Evolutionary conservation across 139 green algal genomes (phyloP).

Genomic region (Parachlorella kessleri): DNA sequence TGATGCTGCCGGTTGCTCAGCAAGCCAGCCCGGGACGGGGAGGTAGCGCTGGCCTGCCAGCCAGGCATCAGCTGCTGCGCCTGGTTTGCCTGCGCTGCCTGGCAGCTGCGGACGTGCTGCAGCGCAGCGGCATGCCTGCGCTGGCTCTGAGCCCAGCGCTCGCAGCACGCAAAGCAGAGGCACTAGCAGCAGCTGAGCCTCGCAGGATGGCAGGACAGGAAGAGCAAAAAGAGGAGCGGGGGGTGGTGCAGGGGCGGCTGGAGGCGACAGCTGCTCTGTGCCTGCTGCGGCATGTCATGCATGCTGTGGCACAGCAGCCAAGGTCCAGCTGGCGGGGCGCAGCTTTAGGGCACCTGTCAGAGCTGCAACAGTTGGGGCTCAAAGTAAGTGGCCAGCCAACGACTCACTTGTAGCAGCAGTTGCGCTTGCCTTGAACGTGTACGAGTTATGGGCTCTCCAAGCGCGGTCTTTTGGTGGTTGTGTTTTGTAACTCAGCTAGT

Average conservation of each 20-base stretch:
- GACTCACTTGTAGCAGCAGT: too few species aligned
- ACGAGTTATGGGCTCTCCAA: too few species aligned
- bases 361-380: not conserved
- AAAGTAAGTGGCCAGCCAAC: not conserved
- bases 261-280: not conserved
- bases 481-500: too few species aligned
- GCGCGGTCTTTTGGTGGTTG: too few species aligned
- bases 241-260: not conserved
- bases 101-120: not conserved
- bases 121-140: slow-evolving; percentile 4
- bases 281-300: not conserved
- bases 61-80: not conserved
- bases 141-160: slow-evolving; percentile 7
- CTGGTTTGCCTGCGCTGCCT: slow-evolving; percentile 13
- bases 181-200: too few species aligned
- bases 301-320: not conserved
- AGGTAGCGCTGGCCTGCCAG: slow-evolving; percentile 8
- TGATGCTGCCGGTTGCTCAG: not conserved
- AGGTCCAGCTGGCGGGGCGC: not conserved
- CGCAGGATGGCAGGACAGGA: too few species aligned
- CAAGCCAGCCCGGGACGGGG: not conserved
- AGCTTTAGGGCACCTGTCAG: not conserved
- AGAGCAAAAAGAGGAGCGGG: too few species aligned
- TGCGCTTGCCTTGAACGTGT: too few species aligned
- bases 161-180: not conserved